A percentile compares a stretch with the other conserved stretches of the same genome.
Evolutionary conservation across 1,284 basidiomycete genomes (phyloP).

Genomic region (Pholiota adiposa): DNA sequence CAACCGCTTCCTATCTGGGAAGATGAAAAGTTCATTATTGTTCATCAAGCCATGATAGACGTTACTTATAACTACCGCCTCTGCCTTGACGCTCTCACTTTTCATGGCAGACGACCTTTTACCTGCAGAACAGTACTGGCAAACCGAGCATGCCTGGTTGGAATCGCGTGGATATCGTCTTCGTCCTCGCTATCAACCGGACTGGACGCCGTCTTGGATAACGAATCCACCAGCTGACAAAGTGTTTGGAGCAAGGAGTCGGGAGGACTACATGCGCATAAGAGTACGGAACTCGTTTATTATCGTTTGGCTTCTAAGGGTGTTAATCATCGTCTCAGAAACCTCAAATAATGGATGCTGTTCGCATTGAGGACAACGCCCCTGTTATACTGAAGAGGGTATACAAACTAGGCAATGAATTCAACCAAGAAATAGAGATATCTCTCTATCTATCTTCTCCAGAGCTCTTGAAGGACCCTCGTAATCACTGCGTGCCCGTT

Average conservation of each 20-base stretch:
- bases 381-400: neutral
- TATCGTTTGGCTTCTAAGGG: neutral
- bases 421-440: neutral
- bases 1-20: too few relatives aligned
- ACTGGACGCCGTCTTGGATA: conserved; percentile 15
- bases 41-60: too few relatives aligned
- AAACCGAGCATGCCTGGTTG: too few relatives aligned
- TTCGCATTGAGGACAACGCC: neutral
- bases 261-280: neutral
- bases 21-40: too few relatives aligned
- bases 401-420: too few relatives aligned
- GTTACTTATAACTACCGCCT: too few relatives aligned
- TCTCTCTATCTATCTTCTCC: neutral
- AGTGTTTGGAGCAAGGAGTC: too few relatives aligned
- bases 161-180: conserved; percentile 8
- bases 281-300: neutral
- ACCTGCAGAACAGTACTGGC: too few relatives aligned
- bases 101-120: too few relatives aligned
- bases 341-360: neutral
- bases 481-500: conserved; percentile 40
- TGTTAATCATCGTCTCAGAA: neutral
- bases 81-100: too few relatives aligned
- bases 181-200: conserved; percentile 9
- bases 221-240: neutral
- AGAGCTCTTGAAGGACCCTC: conserved; percentile 24